Base-by-base conservation (phyloP, 768 basidiomycete genomes). In the Panellus pusillus region DNA sequence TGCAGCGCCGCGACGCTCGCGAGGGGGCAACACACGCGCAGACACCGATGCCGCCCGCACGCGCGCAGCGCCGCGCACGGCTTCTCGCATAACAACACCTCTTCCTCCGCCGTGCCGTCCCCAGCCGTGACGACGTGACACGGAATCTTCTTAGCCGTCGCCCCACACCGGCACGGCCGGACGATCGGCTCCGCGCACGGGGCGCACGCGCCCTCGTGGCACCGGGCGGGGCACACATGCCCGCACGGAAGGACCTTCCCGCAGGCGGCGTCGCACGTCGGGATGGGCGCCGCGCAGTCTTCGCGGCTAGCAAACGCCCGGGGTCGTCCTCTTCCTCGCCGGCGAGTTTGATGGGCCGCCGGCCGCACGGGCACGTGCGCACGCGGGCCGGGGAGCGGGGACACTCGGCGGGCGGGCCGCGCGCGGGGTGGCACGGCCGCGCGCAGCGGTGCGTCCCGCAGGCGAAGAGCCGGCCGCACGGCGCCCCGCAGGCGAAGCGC, bases 1-100 rank as follows among this genome's bases (percentile, higher is more conserved):
- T 17, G 68, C 57, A 18, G 68, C 56, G 68, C 63, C 12, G 79
- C 76, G 5, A 89, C 71, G 17, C 78, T 81, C 0, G 93, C 88
- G 0, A 98, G 79, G 0, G 97, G 95, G 63, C 97, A 99, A 66
- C 97, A 98, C 9, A 87, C 54, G 4, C 94, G 79, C 15, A 77
- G 75, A 65, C 97, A 98, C 57, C 88, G 85, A 63, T 99, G 97
- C 18, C 85, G 76, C 0, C 95, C 92, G 65, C 97, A 98, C 8
- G 82, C 79, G 14, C 93, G 82, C 9, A 93, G 72, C 0, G 86
- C 89, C 17, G 73, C 72, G 65, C 97, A 99, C 1, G 85, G 81
- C 29, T 82, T 79, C 51, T 93, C 87, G 68, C 97, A 98, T 1
- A 88, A 68, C 38, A 94, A n/a, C n/a, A n/a, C n/a, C n/a, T n/a